These are phyloP conservation scores for Grigorovia transvaalensis DNA, from an alignment of 805 yeast genomes.

Conservation along the genomic window DNA sequence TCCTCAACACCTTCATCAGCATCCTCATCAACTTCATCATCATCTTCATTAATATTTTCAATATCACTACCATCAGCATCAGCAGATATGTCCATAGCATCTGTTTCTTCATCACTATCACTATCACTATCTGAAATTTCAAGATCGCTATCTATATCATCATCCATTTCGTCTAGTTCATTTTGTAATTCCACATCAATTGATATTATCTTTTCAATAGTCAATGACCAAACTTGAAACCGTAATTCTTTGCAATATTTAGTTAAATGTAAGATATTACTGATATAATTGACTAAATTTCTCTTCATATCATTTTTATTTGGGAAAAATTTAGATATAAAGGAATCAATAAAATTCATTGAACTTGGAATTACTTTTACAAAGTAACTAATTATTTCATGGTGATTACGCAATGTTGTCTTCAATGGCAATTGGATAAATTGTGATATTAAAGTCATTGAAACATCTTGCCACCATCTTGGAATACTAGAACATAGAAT, in stretches of 20 bases:
- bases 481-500: conserved; percentile 81
- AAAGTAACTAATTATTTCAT: conserved; percentile 53
- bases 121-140: conserved; percentile 26
- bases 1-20: conserved; percentile 35
- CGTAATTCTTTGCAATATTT: conserved; percentile 70
- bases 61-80: conserved; percentile 27
- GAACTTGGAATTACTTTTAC: conserved; percentile 75
- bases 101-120: conserved; percentile 25
- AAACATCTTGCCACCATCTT: conserved; percentile 82
- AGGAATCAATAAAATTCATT: conserved; percentile 48
- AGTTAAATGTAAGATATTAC: conserved; percentile 49
- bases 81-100: conserved; percentile 13
- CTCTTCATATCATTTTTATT: conserved; percentile 56
- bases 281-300: conserved; percentile 51
- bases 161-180: conserved; percentile 76
- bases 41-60: conserved; percentile 22
- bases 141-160: conserved; percentile 50
- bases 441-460: conserved; percentile 52
- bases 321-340: conserved; percentile 58
- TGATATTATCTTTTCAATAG: conserved; percentile 71
- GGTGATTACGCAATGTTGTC: conserved; percentile 40
- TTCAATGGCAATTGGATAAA: conserved; percentile 32
- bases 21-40: conserved; percentile 27
- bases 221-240: conserved; percentile 65
- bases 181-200: conserved; percentile 88